Percentiles rank a stretch among this genome's conserved stretches.
Conservation (phyloP, 2,329 filamentous ascomycete genomes). For the Penicillium crustosum region DNA sequence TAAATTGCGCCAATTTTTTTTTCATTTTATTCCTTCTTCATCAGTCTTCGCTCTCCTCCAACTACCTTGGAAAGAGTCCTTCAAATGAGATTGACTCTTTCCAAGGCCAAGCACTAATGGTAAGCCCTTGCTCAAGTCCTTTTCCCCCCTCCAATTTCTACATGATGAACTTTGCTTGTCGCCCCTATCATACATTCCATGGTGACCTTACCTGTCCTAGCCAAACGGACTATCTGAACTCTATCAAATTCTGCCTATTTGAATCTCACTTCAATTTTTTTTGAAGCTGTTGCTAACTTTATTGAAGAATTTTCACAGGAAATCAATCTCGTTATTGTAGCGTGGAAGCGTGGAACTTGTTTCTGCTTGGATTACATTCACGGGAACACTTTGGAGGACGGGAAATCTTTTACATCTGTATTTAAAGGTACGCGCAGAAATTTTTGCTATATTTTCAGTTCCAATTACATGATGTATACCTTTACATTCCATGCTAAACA, state of each 20-base stretch:
- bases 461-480: conserved; percentile 51
- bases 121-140: conserved; percentile 25
- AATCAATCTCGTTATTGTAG: neutral
- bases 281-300: conserved; percentile 28
- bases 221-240: conserved; percentile 61
- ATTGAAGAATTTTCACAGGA: conserved; percentile 19
- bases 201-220: conserved; percentile 62
- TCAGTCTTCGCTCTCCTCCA: conserved; percentile 9
- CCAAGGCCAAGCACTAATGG: conserved; percentile 23
- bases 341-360: conserved; percentile 1
- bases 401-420: conserved; percentile 5
- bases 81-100: conserved; percentile 18
- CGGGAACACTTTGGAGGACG: neutral
- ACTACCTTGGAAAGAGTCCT: conserved; percentile 21
- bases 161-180: conserved; percentile 61
- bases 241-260: conserved; percentile 9
- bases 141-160: conserved; percentile 21
- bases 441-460: conserved; percentile 18
- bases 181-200: conserved; percentile 62
- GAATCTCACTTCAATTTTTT: conserved; percentile 8
- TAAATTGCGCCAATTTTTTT: conserved; percentile 28
- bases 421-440: conserved; percentile 24
- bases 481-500: conserved; percentile 64
- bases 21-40: conserved; percentile 12
- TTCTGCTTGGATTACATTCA: neutral